phyloP scores from a whole-genome alignment of 73 alveolate genomes.

The Paraurostyla sp. region DNA sequence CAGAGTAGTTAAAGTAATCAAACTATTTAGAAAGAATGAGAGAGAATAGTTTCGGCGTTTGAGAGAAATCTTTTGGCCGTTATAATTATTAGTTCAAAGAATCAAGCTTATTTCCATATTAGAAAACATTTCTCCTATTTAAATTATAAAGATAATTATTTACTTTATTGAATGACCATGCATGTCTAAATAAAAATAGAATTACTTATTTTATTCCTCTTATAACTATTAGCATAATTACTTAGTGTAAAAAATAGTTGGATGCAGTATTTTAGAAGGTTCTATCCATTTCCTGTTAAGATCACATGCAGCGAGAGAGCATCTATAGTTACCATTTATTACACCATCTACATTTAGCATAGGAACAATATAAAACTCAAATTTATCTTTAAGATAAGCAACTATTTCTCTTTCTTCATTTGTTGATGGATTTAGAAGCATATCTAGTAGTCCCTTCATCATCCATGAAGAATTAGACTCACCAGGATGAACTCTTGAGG shows the following conservation, averaged over 20 bases:
- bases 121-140: constrained; percentile 50
- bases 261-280: constrained; percentile 53
- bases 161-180: constrained; percentile 66
- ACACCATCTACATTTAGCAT: constrained; percentile 88
- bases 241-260: constrained; percentile 53
- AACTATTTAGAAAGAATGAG: constrained; percentile 21
- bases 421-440: constrained; percentile 24
- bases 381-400: constrained; percentile 71
- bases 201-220: constrained; percentile 33
- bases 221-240: constrained; percentile 9
- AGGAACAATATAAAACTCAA: constrained; percentile 81
- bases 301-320: constrained; percentile 79
- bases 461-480: constrained; percentile 84
- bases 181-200: constrained; percentile 38
- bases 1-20: constrained; percentile 8
- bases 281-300: constrained; percentile 80
- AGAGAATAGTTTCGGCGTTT: constrained; percentile 37
- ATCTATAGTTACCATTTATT: constrained; percentile 82
- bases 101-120: constrained; percentile 51
- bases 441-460: constrained; percentile 75
- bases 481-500: constrained; percentile 66
- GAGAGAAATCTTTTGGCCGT: not conserved
- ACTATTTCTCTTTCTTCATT: constrained; percentile 40
- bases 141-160: not conserved
- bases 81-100: not conserved